A percentile compares a stretch with the other conserved stretches of the same genome.
Evolutionary conservation across 1,284 basidiomycete species (phyloP).

Genomic region (Apiotrichum domesticum): DNA sequence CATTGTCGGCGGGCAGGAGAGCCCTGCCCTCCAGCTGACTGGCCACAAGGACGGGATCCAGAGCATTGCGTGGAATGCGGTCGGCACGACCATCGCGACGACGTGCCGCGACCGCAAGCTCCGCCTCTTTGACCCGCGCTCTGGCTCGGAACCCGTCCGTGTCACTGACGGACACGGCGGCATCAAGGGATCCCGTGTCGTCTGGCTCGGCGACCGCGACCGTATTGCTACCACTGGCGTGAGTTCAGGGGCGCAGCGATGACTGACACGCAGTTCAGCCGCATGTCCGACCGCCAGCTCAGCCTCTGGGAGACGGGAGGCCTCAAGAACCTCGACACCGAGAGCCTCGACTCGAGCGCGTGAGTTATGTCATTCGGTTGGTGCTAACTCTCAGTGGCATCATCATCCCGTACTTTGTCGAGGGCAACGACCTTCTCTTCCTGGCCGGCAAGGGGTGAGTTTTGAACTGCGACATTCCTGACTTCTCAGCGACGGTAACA

Average conservation of each 20-base stretch:
- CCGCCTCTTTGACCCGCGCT: conserved; percentile 79
- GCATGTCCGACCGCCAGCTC: conserved; percentile 87
- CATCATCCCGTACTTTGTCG: conserved; percentile 95
- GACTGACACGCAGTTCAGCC: conserved; percentile 58
- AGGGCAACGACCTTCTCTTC: conserved; percentile 86
- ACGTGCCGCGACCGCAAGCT: conserved; percentile 91
- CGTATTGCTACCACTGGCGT: conserved; percentile 81
- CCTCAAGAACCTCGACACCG: conserved; percentile 66
- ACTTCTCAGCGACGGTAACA: conserved; percentile 70
- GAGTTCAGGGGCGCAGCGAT: conserved; percentile 3
- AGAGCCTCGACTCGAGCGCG: conserved; percentile 75
- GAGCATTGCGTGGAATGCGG: conserved; percentile 73
- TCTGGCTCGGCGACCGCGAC: conserved; percentile 86
- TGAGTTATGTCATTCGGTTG: conserved; percentile 14
- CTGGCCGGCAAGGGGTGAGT: conserved; percentile 59
- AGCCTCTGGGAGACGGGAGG: conserved; percentile 76
- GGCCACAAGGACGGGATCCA: conserved; percentile 88
- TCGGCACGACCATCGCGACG: conserved; percentile 63
- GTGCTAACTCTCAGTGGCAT: conserved; percentile 55
- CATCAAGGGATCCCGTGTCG: conserved; percentile 84
- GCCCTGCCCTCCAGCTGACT: conserved; percentile 56
- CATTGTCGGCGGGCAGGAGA: conserved; percentile 60
- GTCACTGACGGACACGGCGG: conserved; percentile 82
- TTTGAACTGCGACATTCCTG: not conserved
- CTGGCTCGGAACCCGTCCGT: conserved; percentile 71